These are phyloP conservation scores for Geosmithia morbida DNA, from an alignment of 2,329 filamentous ascomycete genomes.

Conservation along the genomic window DNA sequence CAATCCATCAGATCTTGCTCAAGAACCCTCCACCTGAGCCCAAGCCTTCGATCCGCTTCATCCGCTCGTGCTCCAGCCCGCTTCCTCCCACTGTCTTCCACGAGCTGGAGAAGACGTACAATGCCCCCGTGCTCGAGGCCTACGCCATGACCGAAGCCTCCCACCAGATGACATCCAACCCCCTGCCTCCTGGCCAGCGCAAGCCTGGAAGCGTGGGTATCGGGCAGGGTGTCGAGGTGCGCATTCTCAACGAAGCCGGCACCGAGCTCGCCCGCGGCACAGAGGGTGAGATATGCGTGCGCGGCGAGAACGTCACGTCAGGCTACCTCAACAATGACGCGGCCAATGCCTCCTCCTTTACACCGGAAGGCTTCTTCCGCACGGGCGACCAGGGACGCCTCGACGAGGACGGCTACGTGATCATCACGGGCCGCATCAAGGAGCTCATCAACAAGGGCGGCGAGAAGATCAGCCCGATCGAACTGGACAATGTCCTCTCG, in stretches of 20 bases:
- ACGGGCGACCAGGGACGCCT: slow-evolving; percentile 77
- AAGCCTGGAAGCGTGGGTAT: slow-evolving; percentile 73
- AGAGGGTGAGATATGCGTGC: slow-evolving; percentile 73
- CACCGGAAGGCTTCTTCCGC: slow-evolving; percentile 66
- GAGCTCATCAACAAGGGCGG: slow-evolving; percentile 85
- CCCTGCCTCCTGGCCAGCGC: slow-evolving; percentile 54
- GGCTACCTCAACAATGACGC: slow-evolving; percentile 74
- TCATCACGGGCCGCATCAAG: slow-evolving; percentile 86
- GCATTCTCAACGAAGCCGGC: slow-evolving; percentile 58
- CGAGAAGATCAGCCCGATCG: slow-evolving; percentile 81
- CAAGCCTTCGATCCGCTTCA: slow-evolving; percentile 65
- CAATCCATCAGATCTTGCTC: slow-evolving; percentile 80
- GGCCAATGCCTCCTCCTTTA: slow-evolving; percentile 64
- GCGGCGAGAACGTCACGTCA: slow-evolving; percentile 68
- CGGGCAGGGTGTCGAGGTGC: slow-evolving; percentile 70
- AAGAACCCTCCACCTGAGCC: slow-evolving; percentile 55
- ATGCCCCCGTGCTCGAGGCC: slow-evolving; percentile 73
- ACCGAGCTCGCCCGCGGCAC: slow-evolving; percentile 52
- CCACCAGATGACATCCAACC: slow-evolving; percentile 72
- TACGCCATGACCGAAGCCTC: slow-evolving; percentile 90
- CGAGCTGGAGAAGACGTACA: slow-evolving; percentile 60
- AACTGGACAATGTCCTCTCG: slow-evolving; percentile 72
- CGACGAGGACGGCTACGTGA: slow-evolving; percentile 66
- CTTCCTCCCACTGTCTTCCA: slow-evolving; percentile 71
- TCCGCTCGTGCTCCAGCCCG: slow-evolving; percentile 75